A percentile compares a stretch with the other conserved stretches of the same genome.
phyloP scores from a whole-genome alignment of 2,329 filamentous ascomycete species.

The Metarhizium anisopliae region DNA sequence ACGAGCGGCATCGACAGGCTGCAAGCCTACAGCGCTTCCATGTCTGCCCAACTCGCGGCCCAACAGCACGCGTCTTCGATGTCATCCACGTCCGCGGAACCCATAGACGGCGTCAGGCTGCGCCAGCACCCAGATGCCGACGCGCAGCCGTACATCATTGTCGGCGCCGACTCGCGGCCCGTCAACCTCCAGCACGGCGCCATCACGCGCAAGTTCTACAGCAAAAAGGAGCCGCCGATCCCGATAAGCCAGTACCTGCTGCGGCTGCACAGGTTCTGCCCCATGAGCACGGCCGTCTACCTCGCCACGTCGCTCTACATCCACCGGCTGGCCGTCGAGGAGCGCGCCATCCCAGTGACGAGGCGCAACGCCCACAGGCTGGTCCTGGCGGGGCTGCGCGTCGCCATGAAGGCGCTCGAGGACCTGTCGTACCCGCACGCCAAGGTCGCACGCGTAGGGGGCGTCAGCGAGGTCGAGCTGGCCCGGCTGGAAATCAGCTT shows the following conservation, averaged over 20 bases:
- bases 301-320: slow-evolving; percentile 85
- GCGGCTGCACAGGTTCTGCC: slow-evolving; percentile 83
- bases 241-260: slow-evolving; percentile 74
- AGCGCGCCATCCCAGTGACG: slow-evolving; percentile 72
- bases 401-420: slow-evolving; percentile 93
- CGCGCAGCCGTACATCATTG: slow-evolving; percentile 46
- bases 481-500: slow-evolving; percentile 82
- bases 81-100: slow-evolving; percentile 17
- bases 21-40: slow-evolving; percentile 18
- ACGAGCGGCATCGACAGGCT: slow-evolving; percentile 10
- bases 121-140: slow-evolving; percentile 21
- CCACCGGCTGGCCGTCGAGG: slow-evolving; percentile 67
- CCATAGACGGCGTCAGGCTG: slow-evolving; percentile 48
- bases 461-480: slow-evolving; percentile 74
- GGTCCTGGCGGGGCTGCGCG: slow-evolving; percentile 71
- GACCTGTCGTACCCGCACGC: slow-evolving; percentile 81
- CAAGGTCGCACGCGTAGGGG: slow-evolving; percentile 79
- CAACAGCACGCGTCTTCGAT: slow-evolving; percentile 1
- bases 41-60: slow-evolving; percentile 16
- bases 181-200: slow-evolving; percentile 72
- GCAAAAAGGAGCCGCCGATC: slow-evolving; percentile 77
- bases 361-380: slow-evolving; percentile 79
- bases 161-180: slow-evolving; percentile 63
- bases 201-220: slow-evolving; percentile 89
- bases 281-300: slow-evolving; percentile 89